A percentile compares a stretch with the other conserved stretches of the same genome.
Conservation (phyloP, 176 grass and related monocot genomes). For the Musa itinerans region DNA sequence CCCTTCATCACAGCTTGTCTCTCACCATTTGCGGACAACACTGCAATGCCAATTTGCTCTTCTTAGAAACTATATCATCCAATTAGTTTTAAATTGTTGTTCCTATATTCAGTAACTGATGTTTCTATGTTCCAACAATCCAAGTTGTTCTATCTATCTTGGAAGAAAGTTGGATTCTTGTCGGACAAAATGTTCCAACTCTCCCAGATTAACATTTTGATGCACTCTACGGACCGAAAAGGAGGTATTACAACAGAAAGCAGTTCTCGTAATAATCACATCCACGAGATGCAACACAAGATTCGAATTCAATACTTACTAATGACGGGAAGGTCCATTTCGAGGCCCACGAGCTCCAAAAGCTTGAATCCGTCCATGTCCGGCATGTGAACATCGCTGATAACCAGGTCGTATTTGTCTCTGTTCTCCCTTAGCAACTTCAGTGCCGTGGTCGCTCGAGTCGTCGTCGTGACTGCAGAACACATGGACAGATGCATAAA, state of each 20-base stretch:
- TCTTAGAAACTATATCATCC: no score
- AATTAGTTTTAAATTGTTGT: no score
- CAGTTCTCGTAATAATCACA: no score
- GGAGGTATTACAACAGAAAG: no score
- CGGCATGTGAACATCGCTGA: conserved; percentile 67
- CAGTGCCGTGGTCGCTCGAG: conserved; percentile 31
- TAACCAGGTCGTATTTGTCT: conserved; percentile 53
- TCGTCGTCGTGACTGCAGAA: conserved; percentile 38
- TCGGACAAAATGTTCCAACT: neutral
- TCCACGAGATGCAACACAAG: neutral
- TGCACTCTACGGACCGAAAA: neutral
- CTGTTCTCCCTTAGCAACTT: conserved; percentile 42
- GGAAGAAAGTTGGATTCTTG: conserved; percentile 11
- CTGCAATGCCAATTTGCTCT: conserved; percentile 18
- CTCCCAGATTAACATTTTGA: neutral
- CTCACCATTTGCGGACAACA: conserved; percentile 41
- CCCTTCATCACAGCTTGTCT: conserved; percentile 37
- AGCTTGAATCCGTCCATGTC: conserved; percentile 69
- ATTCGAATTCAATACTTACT: conserved; percentile 30
- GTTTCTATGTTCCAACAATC: neutral
- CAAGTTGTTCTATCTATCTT: neutral
- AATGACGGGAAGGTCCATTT: conserved; percentile 77
- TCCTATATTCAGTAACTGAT: no score
- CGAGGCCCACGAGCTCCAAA: conserved; percentile 39
- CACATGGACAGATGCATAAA: neutral